Base-by-base conservation (phyloP, 2,329 filamentous ascomycete genomes). In the Venturiaceae sp. region DNA sequence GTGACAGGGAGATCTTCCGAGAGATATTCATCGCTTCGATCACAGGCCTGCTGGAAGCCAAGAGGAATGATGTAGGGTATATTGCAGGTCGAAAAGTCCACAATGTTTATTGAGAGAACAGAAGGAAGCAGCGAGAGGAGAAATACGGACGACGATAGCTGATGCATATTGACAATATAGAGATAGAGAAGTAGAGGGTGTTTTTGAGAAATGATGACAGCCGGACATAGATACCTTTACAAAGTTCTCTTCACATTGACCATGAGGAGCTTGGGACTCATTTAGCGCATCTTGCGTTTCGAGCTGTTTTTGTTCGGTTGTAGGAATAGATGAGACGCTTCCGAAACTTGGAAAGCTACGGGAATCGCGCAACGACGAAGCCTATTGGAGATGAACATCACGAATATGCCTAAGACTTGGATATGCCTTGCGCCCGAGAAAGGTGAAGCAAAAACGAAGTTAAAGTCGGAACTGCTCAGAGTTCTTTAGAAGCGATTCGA, bases 21-120 rank as follows among this genome's bases (percentile, higher is more conserved):
- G 3, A 57, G 32, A 28, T 50, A 57, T 33, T 57, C 39, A 37
- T 57, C 55, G 19, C 41, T 57, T 23, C 44, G 13, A 52, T 57
- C 55, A 21, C 41, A 57, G 5, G 44, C n/a, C n/a, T 23, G 36
- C 39, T 57, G 39, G n/a, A 57, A 44, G 16, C 26, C 30, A 1
- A 33, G 26, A 2, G 55, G 55, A 14, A 57, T 57, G 16, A 52
- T 52, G 14, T 52, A 57, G 7, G 55, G 41, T 6, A 57, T 33
- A 7, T 32, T 44, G 34, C 55, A 57, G 11, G 55, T 47, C 9
- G 39, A 39, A n/a, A 57, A 57, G 19, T 57, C 55, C 9, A 57
- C 55, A 13, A 57, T 57, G 30, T 39, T 44, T n/a, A 52, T 52
- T 19, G 41, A 26, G 9, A 21, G 21, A 19, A 19, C 30, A 19